phyloP scores from a whole-genome alignment of 352 stramenopile species.

The Phytopythium montanum region DNA sequence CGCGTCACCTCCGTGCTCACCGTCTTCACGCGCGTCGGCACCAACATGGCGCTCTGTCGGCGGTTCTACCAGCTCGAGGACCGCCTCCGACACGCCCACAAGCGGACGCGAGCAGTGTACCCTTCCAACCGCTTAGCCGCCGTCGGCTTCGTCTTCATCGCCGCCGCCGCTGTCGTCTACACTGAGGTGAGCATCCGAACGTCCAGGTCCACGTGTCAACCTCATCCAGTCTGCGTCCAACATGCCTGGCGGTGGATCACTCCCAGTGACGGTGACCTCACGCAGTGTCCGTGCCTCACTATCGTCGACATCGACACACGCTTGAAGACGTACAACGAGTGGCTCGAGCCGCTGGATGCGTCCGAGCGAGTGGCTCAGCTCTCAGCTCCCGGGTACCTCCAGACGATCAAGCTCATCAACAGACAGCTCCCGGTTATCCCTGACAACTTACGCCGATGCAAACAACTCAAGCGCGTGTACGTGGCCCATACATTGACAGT shows the following conservation, averaged over 20 bases:
- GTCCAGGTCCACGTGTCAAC: slow-evolving; percentile 8
- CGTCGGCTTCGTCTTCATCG: slow-evolving; percentile 11
- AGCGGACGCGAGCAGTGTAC: slow-evolving; percentile 9
- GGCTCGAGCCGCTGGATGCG: slow-evolving; percentile 19
- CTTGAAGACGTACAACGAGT: slow-evolving; percentile 19
- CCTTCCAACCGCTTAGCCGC: slow-evolving; percentile 8
- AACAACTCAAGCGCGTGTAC: slow-evolving; percentile 24
- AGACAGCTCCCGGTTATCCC: slow-evolving; percentile 20
- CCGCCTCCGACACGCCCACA: slow-evolving; percentile 8
- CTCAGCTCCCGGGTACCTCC: slow-evolving; percentile 15
- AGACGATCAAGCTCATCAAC: slow-evolving; percentile 25
- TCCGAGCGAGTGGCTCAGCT: slow-evolving; percentile 19
- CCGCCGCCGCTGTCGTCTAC: slow-evolving; percentile 6
- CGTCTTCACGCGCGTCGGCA: slow-evolving; percentile 26
- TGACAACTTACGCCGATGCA: slow-evolving; percentile 17
- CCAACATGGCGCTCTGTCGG: slow-evolving; percentile 19
- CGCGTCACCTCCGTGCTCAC: slow-evolving; percentile 20
- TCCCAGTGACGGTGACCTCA: slow-evolving; percentile 1
- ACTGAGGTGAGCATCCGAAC: slow-evolving; percentile 9
- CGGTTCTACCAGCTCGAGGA: slow-evolving; percentile 12
- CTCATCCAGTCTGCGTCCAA: slow-evolving; percentile 16
- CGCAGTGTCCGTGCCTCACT: slow-evolving; percentile 33
- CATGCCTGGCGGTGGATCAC: slow-evolving; percentile 19
- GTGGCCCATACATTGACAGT: background rate
- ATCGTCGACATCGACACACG: slow-evolving; percentile 21